Conservation (phyloP, 225 moss, liverwort and hornwort genomes). For the Pleurozium schreberi region DNA sequence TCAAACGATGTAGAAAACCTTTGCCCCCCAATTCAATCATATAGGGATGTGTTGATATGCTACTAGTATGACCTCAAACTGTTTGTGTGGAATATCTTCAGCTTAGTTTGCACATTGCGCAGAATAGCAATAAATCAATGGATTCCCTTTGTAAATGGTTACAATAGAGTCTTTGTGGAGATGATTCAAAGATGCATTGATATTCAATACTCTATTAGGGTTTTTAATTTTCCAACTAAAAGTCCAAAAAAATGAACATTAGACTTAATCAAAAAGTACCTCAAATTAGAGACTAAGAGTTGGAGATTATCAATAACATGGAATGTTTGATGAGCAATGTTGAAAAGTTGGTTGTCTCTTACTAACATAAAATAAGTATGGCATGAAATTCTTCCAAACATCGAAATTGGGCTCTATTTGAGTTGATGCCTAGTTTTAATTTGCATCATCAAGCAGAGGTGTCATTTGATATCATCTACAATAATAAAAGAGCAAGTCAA, state of each 20-base stretch:
- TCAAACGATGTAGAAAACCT: too few species aligned
- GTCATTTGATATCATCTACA: rapidly evolving
- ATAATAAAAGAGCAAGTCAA: neutral
- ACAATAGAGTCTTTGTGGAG: too few species aligned
- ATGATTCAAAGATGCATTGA: too few species aligned
- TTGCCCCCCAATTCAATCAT: neutral
- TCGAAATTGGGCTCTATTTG: rapidly evolving
- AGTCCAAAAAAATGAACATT: too few species aligned
- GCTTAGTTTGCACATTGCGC: neutral
- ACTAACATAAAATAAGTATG: rapidly evolving
- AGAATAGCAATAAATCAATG: too few species aligned
- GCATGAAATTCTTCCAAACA: neutral
- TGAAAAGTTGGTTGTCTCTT: neutral
- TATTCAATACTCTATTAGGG: too few species aligned
- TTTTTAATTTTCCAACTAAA: too few species aligned
- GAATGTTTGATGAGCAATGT: neutral
- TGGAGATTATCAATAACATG: neutral
- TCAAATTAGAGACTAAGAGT: too few species aligned
- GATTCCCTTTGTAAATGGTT: too few species aligned
- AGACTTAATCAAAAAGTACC: too few species aligned
- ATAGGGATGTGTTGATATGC: neutral
- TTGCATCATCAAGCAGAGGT: rapidly evolving
- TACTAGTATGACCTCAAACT: neutral
- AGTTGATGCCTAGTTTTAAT: neutral
- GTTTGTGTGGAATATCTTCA: neutral